phyloP scores from a whole-genome alignment of 169 alveolate genomes.

The Neospora caninum region DNA sequence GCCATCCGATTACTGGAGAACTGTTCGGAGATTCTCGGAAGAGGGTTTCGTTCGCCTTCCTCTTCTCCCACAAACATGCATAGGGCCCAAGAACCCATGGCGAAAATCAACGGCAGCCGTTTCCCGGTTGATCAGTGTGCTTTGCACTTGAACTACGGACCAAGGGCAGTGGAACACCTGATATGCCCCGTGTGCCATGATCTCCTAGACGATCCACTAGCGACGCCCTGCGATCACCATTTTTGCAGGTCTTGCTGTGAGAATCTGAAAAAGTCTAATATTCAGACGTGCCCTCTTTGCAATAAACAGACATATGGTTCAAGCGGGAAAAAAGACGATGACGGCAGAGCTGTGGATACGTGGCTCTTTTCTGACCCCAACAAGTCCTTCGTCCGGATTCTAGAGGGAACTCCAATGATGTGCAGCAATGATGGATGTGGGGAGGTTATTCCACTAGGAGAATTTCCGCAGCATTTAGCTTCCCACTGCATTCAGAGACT shows the following conservation, averaged over 20 bases:
- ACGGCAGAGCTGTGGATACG: conserved; percentile 22
- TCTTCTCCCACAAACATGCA: too few species aligned
- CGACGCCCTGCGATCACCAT: conserved; percentile 35
- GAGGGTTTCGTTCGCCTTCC: too few species aligned
- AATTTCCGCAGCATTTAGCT: not conserved
- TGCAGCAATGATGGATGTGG: conserved; percentile 32
- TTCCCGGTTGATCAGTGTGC: conserved; percentile 25
- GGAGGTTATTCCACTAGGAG: not conserved
- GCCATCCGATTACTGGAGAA: too few species aligned
- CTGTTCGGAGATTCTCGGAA: too few species aligned
- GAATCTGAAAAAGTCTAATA: not conserved
- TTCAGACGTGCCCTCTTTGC: conserved; percentile 35
- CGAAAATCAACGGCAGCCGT: conserved; percentile 9
- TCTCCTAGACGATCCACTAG: conserved; percentile 12
- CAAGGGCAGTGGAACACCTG: conserved; percentile 26
- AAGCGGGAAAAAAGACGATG: not conserved
- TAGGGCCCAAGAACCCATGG: not conserved
- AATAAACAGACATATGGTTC: conserved; percentile 17
- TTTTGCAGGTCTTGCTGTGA: conserved; percentile 35
- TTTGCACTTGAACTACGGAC: not conserved
- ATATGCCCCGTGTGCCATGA: conserved; percentile 23
- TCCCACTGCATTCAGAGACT: not conserved
- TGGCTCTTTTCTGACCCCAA: conserved; percentile 31
- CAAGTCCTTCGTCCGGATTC: conserved; percentile 20
- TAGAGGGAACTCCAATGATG: conserved; percentile 32